Evolutionary conservation across 805 yeast genomes (phyloP), one percentile per base, ranked within the genome.

Genomic region (Ogataea philodendri): DNA sequence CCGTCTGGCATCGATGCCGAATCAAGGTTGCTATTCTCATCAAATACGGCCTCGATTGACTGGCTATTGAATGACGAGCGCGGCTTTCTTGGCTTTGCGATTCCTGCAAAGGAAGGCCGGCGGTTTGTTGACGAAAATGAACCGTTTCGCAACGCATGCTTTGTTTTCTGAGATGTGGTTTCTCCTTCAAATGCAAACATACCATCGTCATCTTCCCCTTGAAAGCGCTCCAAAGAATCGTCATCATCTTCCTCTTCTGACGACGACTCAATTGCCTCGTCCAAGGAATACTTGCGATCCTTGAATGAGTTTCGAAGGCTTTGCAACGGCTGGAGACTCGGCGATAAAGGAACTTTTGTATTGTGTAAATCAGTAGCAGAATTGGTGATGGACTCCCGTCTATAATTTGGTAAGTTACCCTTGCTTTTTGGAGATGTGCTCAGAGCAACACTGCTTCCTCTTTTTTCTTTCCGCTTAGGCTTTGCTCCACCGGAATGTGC

Each of bases 351-450:
- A 9, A 74, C 52, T 40, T 63, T 69, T 15, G 69, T 48, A 44
- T 62, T 64, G 54, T 74, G 79, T 35, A 65, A 53, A 46, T 70
- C 75, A 11, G 63, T 54, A 24, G 57, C 55, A 18, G 66, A 56
- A 48, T 65, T 69, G 14, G 78, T 70, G 22, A 76, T 76, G 9
- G 77, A 70, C 49, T 72, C 78, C 42, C 81, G 60, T 46, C 80
- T 57, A 11, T 41, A 48, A 19, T 19, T 36, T n/a, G 31, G 37
- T 5, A 34, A 28, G 3, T 33, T n/a, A 11, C 35, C 38, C 3
- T 39, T 23, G 10, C 27, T 24, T 16, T 40, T 45, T 5, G 55
- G 55, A n/a, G 55, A 50, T n/a, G 32, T 39, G 38, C 54, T 42
- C 18, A 45, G 13, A 7, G 43, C 39, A 9, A 44, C 26, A 11